phyloP scores from a whole-genome alignment of 208 protist genomes.

The Crithidia sp. region DNA sequence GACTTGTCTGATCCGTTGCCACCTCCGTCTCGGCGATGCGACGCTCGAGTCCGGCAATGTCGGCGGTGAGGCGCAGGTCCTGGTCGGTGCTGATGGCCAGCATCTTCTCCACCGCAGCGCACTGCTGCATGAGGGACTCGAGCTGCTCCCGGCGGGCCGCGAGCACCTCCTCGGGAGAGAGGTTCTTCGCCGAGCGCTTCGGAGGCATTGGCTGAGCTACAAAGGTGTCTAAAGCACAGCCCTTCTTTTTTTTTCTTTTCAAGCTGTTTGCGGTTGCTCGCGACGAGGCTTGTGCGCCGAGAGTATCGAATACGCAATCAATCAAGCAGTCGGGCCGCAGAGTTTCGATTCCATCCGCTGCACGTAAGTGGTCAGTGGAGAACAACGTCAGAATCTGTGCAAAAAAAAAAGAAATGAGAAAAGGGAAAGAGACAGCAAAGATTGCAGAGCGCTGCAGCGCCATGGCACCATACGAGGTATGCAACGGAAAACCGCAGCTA shows the following conservation, averaged over 20 bases:
- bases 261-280: too few relatives aligned
- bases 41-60: conserved; percentile 58
- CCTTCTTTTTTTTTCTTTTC: too few relatives aligned
- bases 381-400: background rate
- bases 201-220: conserved; percentile 26
- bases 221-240: too few relatives aligned
- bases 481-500: too few relatives aligned
- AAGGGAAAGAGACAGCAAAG: conserved; percentile 9
- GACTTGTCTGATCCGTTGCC: conserved; percentile 55
- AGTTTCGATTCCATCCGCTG: too few relatives aligned
- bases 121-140: conserved; percentile 60
- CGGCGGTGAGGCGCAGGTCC: conserved; percentile 46
- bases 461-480: too few relatives aligned
- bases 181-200: conserved; percentile 51
- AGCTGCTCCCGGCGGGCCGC: conserved; percentile 68
- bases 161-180: conserved; percentile 60
- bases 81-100: conserved; percentile 85
- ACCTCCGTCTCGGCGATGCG: conserved; percentile 67
- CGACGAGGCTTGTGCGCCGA: too few relatives aligned
- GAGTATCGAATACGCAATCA: too few relatives aligned
- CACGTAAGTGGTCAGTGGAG: too few relatives aligned
- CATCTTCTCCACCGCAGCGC: conserved; percentile 79
- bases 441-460: background rate
- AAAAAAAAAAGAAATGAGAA: conserved; percentile 7
- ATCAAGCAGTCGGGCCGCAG: too few relatives aligned